Percentiles rank a stretch among this genome's conserved stretches.
These are phyloP conservation scores for Penicillium sp. DNA, from an alignment of 2,329 filamentous ascomycete genomes.

Conservation along the genomic window DNA sequence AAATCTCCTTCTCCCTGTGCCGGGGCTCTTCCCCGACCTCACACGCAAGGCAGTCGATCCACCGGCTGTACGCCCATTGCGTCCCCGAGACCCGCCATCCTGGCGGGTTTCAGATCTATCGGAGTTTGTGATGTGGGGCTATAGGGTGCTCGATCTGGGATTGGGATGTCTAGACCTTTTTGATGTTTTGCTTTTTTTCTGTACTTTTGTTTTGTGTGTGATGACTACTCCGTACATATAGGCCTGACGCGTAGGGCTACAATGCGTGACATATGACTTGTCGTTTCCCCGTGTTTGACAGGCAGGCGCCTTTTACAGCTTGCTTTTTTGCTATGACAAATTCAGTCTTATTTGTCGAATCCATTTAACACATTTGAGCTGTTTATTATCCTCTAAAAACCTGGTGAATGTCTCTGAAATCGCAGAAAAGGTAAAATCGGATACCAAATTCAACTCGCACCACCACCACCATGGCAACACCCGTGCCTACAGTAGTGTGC, in stretches of 20 bases:
- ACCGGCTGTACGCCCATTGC: conserved; percentile 7
- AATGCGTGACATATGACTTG: not conserved
- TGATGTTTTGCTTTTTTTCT: not conserved
- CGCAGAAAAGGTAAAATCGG: not conserved
- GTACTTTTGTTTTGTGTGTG: not conserved
- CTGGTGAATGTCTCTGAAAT: not conserved
- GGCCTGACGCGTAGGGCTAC: not conserved
- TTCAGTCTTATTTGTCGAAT: not conserved
- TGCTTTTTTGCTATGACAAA: not conserved
- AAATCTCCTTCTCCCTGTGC: not conserved
- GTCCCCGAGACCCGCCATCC: conserved; percentile 14
- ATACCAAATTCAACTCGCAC: not conserved
- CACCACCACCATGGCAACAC: conserved; percentile 11
- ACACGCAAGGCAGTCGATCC: conserved; percentile 8
- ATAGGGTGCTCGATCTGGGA: not conserved
- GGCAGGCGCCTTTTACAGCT: not conserved
- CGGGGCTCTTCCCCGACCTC: not conserved
- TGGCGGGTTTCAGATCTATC: conserved; percentile 23
- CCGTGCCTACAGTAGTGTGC: conserved; percentile 5
- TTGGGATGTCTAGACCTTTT: not conserved
- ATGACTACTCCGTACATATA: not conserved
- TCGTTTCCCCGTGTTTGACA: conserved; percentile 7
- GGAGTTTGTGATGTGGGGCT: conserved; percentile 1
- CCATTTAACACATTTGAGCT: not conserved
- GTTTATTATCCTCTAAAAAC: not conserved